These are phyloP conservation scores for Tetrapisispora pingtungensis DNA, from an alignment of 805 yeast species.

Conservation along the genomic window DNA sequence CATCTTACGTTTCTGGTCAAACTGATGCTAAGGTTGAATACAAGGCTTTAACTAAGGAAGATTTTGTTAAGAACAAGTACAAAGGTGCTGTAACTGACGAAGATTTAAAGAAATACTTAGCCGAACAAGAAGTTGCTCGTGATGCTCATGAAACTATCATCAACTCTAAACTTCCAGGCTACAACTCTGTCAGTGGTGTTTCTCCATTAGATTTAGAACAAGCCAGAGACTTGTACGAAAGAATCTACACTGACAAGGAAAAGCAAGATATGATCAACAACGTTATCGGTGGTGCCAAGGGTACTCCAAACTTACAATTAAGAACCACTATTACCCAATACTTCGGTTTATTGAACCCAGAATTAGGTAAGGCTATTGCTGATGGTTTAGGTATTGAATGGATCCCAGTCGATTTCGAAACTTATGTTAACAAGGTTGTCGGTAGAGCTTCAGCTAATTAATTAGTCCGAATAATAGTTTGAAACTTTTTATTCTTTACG, in stretches of 20 bases:
- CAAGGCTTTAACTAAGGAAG: constrained; percentile 9
- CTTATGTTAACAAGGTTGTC: constrained; percentile 27
- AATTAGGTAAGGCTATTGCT: constrained; percentile 34
- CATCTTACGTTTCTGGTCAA: constrained; percentile 41
- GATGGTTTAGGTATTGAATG: constrained; percentile 33
- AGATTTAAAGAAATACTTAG: constrained; percentile 19
- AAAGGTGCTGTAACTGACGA: constrained; percentile 28
- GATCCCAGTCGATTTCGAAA: constrained; percentile 27
- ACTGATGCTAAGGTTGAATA: constrained; percentile 19
- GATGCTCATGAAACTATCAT: constrained; percentile 31
- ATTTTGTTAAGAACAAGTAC: constrained; percentile 20
- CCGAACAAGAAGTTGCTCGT: constrained; percentile 24
- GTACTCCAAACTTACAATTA: constrained; percentile 23
- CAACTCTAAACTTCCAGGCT: constrained; percentile 30
- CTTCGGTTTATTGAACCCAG: constrained; percentile 35
- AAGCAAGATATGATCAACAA: constrained; percentile 30
- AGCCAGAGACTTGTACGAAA: constrained; percentile 35
- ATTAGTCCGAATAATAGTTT: background rate
- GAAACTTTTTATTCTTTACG: background rate
- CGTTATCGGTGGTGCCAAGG: constrained; percentile 33
- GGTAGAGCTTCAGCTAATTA: constrained; percentile 13
- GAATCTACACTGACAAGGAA: constrained; percentile 29
- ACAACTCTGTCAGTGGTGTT: constrained; percentile 33
- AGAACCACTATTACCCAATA: constrained; percentile 33
- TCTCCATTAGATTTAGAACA: constrained; percentile 38